Evolutionary conservation across 75 land plant genomes (phyloP), one percentile per base, ranked within the genome.

Genomic region (Pinus taeda): DNA sequence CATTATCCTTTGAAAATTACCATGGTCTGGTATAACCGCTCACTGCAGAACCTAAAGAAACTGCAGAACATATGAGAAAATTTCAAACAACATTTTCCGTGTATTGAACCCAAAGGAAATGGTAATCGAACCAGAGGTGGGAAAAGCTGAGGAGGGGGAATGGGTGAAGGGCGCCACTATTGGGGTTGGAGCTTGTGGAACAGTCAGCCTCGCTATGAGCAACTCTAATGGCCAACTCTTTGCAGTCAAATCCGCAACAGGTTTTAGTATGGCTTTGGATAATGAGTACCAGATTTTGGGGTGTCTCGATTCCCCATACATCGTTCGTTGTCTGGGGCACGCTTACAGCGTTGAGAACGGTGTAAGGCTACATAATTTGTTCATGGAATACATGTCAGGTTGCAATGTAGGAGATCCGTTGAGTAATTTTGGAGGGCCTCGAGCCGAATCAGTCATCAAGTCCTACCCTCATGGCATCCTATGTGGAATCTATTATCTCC

Each of bases 321-420:
- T 87, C 39, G 75, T 90, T 61, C 6, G 36, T 0, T 85, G 87
- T 75, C 62, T 74, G 4, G 92, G 92, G 17, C 49, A 77, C n/a
- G 85, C 77, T 15, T 60, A 67, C 49, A 81, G 78, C 9, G 15
- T 36, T 36, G 53, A 45, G 53, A 73, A 79, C 29, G 79, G 79
- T 7, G 67, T 22, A 29, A 15, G 13, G 39, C 55, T 81, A 60
- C 79, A 75, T 42, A 87, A 87, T 61, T 15, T 90, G 75, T 85
- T 87, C 67, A 13, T 90, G 69, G 88, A 77, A 77, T 90, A 85
- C 80, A 86, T 81, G 81, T 71, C 87, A 24, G 84, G 85, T 2
- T 88, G 90, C 6, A 87, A 80, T 62, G 64, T 90, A 65, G 29
- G 81, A 4, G 85, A 85, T 75, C 39, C 81, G 3, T 73, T 84